Percentiles rank a stretch among this genome's conserved stretches.
Conservation (phyloP, 495 filamentous ascomycete species). For the Elaphomyces granulatus region DNA sequence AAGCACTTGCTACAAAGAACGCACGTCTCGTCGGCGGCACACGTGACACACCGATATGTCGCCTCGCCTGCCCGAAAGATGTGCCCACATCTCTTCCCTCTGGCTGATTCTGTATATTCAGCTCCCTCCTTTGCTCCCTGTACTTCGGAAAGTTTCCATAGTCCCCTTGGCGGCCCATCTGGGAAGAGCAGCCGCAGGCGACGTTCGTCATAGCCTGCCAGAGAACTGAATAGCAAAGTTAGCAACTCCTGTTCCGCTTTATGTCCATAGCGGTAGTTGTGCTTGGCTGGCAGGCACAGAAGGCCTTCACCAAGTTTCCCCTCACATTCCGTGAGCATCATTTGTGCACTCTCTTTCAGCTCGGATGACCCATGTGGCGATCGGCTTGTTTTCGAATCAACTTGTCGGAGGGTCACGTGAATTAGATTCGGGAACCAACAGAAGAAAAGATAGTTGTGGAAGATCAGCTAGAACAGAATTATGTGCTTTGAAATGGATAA, state of each 20-base stretch:
- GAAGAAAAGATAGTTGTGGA: background rate
- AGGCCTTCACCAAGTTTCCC: slow-evolving; percentile 62
- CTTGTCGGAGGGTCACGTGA: background rate
- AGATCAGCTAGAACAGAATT: background rate
- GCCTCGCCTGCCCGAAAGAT: slow-evolving; percentile 89
- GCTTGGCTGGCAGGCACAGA: slow-evolving; percentile 50
- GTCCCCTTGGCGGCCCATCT: slow-evolving; percentile 44
- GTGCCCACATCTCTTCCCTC: slow-evolving; percentile 92
- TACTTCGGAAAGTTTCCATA: slow-evolving; percentile 65
- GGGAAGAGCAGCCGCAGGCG: slow-evolving; percentile 70
- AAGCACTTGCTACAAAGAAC: slow-evolving; percentile 85
- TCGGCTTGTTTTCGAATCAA: no score
- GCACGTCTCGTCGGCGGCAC: slow-evolving; percentile 74
- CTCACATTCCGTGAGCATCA: slow-evolving; percentile 57
- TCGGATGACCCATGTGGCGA: no score
- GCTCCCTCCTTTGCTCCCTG: slow-evolving; percentile 89
- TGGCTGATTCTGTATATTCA: slow-evolving; percentile 83
- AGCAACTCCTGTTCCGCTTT: slow-evolving; percentile 55
- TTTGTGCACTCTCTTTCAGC: no score
- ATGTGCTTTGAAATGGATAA: background rate
- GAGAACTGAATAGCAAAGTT: slow-evolving; percentile 67
- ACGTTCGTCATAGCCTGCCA: slow-evolving; percentile 57
- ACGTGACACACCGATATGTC: slow-evolving; percentile 87
- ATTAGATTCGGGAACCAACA: no score
- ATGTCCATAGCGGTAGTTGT: slow-evolving; percentile 58